These are phyloP conservation scores for Salix viminalis DNA, from an alignment of 345 rosid genomes.

Conservation along the genomic window DNA sequence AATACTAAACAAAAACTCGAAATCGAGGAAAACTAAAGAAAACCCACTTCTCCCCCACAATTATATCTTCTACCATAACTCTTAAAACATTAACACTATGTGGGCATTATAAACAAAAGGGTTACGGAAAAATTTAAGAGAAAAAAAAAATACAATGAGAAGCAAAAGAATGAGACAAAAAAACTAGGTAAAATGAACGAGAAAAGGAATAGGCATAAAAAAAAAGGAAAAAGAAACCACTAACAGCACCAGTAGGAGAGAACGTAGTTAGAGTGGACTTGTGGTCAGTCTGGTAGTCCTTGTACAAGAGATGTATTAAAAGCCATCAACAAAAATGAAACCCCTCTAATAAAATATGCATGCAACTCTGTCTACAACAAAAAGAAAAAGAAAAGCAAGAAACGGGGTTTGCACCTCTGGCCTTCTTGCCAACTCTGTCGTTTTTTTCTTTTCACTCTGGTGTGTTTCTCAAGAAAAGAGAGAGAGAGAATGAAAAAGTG, in stretches of 20 bases:
- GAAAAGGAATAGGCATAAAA: too few relatives aligned
- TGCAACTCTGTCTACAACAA: neutral
- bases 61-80: neutral
- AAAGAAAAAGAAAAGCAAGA: neutral
- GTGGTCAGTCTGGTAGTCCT: constrained; percentile 88
- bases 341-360: neutral
- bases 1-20: neutral
- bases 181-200: neutral
- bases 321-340: constrained; percentile 6
- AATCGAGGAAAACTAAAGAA: too few relatives aligned
- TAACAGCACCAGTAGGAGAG: constrained; percentile 79
- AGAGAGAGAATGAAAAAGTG: too few relatives aligned
- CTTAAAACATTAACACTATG: neutral
- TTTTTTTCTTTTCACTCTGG: too few relatives aligned
- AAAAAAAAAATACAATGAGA: neutral
- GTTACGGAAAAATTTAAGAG: neutral
- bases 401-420: constrained; percentile 54
- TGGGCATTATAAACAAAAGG: neutral
- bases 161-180: neutral
- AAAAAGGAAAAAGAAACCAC: constrained; percentile 17
- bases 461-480: too few relatives aligned
- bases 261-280: constrained; percentile 77
- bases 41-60: neutral
- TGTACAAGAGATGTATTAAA: constrained; percentile 71
- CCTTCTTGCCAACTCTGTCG: constrained; percentile 58